phyloP scores from a whole-genome alignment of 768 basidiomycete genomes.

The Cystofilobasidium bisporidii region DNA sequence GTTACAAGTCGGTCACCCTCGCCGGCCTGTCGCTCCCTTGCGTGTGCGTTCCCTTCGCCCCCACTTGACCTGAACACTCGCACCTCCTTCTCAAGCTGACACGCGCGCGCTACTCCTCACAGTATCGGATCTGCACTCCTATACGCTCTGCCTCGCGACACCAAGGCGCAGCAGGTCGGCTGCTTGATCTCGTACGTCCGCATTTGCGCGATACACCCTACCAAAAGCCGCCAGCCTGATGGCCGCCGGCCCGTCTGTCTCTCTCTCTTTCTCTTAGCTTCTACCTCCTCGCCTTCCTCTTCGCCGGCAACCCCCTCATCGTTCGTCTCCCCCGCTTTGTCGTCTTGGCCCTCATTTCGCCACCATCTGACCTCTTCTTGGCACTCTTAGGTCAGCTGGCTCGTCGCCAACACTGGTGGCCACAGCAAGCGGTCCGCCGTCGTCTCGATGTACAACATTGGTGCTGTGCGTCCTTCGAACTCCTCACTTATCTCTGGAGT shows the following conservation, averaged over 20 bases:
- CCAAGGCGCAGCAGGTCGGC: slow-evolving; percentile 35
- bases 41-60: too few relatives aligned
- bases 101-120: too few relatives aligned
- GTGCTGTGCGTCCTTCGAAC: background rate
- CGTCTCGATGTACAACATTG: slow-evolving; percentile 29
- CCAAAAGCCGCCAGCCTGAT: too few relatives aligned
- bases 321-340: slow-evolving; percentile 1
- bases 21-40: too few relatives aligned
- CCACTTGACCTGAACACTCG: too few relatives aligned
- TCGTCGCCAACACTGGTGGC: slow-evolving; percentile 32
- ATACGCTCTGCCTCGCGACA: slow-evolving; percentile 19
- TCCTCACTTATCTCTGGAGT: too few relatives aligned
- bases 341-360: too few relatives aligned
- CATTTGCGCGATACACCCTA: background rate
- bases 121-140: slow-evolving; percentile 22
- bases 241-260: too few relatives aligned
- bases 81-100: too few relatives aligned
- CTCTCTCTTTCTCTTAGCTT: slow-evolving; percentile 31
- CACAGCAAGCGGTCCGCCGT: slow-evolving; percentile 29
- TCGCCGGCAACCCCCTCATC: slow-evolving; percentile 37
- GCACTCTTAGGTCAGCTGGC: slow-evolving; percentile 19
- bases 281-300: slow-evolving; percentile 38
- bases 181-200: slow-evolving; percentile 34
- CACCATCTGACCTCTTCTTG: too few relatives aligned
- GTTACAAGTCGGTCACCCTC: slow-evolving; percentile 15